Conservation (phyloP, 2,329 filamentous ascomycete species). For the Diaporthe sp. region DNA sequence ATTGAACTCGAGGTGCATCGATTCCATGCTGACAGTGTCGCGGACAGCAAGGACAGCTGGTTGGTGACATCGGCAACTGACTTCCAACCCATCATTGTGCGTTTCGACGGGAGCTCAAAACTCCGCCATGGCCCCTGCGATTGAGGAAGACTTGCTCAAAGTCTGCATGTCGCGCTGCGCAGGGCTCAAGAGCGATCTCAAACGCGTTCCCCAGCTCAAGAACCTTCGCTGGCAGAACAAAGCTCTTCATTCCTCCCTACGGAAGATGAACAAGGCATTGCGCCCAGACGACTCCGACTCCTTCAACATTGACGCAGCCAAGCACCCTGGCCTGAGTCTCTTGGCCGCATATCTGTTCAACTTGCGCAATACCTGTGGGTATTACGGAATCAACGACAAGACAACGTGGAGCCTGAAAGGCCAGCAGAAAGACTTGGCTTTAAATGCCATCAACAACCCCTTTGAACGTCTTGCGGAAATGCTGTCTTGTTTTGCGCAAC, state of each 20-base stretch:
- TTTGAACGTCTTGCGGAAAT: neutral
- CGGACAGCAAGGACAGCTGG: too few relatives aligned
- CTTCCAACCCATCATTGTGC: neutral
- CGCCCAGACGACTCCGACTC: too few relatives aligned
- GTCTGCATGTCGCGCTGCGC: slow-evolving; percentile 3
- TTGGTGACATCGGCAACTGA: neutral
- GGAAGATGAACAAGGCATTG: neutral
- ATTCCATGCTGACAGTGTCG: neutral
- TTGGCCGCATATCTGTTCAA: neutral
- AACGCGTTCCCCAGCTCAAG: neutral
- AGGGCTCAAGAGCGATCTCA: neutral
- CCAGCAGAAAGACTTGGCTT: neutral
- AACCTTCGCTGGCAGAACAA: neutral
- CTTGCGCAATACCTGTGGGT: neutral
- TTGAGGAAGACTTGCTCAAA: neutral
- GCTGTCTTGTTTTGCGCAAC: neutral
- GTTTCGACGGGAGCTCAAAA: neutral
- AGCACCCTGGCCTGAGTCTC: neutral
- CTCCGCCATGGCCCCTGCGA: neutral
- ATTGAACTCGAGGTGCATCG: too few relatives aligned
- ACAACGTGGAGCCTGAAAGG: neutral
- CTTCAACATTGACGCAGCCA: neutral
- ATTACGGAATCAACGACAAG: neutral
- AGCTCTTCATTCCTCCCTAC: neutral
- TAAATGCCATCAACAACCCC: neutral